These are phyloP conservation scores for Lecanosticta acicola DNA, from an alignment of 2,329 filamentous ascomycete species.

Conservation along the genomic window DNA sequence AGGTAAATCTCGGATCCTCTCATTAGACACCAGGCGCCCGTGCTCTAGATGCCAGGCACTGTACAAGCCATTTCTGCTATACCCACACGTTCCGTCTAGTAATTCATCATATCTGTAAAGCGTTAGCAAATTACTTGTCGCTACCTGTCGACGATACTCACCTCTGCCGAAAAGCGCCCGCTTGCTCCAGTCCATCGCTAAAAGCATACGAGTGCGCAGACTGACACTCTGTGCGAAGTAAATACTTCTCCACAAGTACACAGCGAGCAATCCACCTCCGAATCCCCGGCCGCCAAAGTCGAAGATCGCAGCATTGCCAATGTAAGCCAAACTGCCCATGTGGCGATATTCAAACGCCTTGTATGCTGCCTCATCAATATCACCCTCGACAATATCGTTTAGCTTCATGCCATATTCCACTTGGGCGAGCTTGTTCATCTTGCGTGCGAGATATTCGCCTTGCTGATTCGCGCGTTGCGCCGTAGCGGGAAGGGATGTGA, in stretches of 20 bases:
- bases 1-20: no score
- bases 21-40: no score
- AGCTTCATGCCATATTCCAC: conserved; percentile 66
- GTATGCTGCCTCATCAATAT: conserved; percentile 86
- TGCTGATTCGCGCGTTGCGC: conserved; percentile 96
- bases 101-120: conserved; percentile 33
- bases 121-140: not conserved
- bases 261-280: conserved; percentile 79
- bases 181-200: conserved; percentile 99
- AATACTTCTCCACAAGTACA: conserved; percentile 92
- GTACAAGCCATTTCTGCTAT: not conserved
- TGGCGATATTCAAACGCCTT: conserved; percentile 93
- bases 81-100: conserved; percentile 14
- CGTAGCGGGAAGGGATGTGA: conserved; percentile 89
- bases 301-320: conserved; percentile 94
- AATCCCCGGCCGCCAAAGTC: conserved; percentile 76
- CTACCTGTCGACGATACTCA: conserved; percentile 44
- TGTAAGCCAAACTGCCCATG: conserved; percentile 84
- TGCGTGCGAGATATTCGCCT: conserved; percentile 83
- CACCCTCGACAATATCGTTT: conserved; percentile 81
- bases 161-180: conserved; percentile 90
- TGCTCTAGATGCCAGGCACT: no score
- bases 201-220: conserved; percentile 74
- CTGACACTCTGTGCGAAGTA: conserved; percentile 98
- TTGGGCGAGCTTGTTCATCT: conserved; percentile 86